Evolutionary conservation across 2,329 filamentous ascomycete species (phyloP).

Genomic region (Thielaviopsis punctulata): DNA sequence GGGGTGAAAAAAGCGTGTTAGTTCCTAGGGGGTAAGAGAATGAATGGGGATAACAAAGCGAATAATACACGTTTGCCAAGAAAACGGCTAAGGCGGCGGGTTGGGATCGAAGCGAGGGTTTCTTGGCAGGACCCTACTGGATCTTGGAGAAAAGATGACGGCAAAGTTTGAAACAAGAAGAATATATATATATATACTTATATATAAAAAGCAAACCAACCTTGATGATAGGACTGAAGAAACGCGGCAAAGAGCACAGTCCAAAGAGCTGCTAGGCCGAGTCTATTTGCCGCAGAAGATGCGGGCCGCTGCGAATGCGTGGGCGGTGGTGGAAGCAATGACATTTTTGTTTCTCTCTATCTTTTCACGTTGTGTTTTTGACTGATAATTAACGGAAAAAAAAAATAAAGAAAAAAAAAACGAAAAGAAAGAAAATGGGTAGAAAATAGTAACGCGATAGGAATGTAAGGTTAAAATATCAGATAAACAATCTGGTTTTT

Average conservation of each 20-base stretch:
- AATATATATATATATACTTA: background rate
- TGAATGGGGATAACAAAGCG: too few relatives aligned
- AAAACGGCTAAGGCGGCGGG: too few relatives aligned
- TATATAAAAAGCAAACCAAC: background rate
- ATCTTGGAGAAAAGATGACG: too few relatives aligned
- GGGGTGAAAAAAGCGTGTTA: background rate
- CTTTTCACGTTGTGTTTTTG: background rate
- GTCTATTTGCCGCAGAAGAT: background rate
- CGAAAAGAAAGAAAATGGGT: background rate
- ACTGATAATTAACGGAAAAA: background rate
- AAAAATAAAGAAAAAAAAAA: background rate
- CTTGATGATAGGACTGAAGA: background rate
- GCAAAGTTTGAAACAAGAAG: background rate
- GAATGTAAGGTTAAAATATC: background rate
- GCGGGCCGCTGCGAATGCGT: background rate
- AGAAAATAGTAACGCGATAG: background rate
- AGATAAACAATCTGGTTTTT: background rate
- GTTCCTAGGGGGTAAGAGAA: too few relatives aligned
- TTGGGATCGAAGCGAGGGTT: too few relatives aligned
- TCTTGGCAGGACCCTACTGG: too few relatives aligned
- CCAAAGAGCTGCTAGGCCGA: background rate
- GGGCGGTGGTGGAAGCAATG: background rate
- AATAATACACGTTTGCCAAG: too few relatives aligned
- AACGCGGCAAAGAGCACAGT: background rate
- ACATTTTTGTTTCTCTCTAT: background rate